Base-by-base conservation (phyloP, 2,329 filamentous ascomycete species). In the Penicillium griseofulvum region DNA sequence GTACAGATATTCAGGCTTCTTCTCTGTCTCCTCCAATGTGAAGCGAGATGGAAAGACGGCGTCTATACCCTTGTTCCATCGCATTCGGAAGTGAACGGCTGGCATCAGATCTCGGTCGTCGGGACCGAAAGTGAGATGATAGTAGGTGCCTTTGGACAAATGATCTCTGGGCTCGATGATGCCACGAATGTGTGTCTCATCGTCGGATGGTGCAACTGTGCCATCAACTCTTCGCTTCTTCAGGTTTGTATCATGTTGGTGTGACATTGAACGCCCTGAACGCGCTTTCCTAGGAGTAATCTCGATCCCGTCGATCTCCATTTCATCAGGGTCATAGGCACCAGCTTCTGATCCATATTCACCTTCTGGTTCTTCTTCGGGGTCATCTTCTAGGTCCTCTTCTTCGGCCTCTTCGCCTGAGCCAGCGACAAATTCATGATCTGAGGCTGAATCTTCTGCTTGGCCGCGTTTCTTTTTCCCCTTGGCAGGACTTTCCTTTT, bases 81-180 rank as follows among this genome's bases (percentile, higher is more conserved):
- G 73, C 52, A 82, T 78, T 50, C 80, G 74, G 16, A 78, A 76
- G 58, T 74, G 71, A 7, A 82, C 55, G 5, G 80, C 68, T 10
- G 78, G 74, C 17, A 74, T 68, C n/a, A 82, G 63, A 55, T 84
- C 82, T 17, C 79, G 74, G 14, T 74, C 65, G 26, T 74, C 76
- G 3, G 78, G 74, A 5, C 83, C 83, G 68, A 82, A 84, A 1
- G 80, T 73, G 49, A 78, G 69, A 55, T 75, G 76, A 54, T 81
- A 65, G 49, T 79, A 74, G n/a, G 74, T 69, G 41, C 73, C 67
- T 61, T 80, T 81, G 2, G 69, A 70, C 28, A 70, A 65, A 54
- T 73, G 71, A 16, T 72, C 67, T 22, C 65, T 60, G 11, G 72
- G 65, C 39, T 72, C 72, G 44, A 68, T 63, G 14, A 73, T 64